Percentiles rank a stretch among this genome's conserved stretches.
Evolutionary conservation across 1,139 yeast genomes (phyloP).

Genomic region (Protomyces lactucae-debilis): DNA sequence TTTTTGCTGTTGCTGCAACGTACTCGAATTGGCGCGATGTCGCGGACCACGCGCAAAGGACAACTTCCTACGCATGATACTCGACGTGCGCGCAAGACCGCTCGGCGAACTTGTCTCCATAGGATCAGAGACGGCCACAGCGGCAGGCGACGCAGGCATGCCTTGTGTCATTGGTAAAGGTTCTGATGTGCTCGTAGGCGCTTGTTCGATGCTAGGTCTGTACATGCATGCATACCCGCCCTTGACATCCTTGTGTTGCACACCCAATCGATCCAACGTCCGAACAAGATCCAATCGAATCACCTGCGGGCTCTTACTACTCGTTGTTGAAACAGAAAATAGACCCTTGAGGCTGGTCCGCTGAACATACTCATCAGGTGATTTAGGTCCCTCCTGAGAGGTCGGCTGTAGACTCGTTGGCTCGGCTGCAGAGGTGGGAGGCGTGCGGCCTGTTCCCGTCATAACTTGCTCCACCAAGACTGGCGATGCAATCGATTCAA

Average conservation of each 20-base stretch:
- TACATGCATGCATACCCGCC: conserved; percentile 91
- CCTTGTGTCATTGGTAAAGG: background rate
- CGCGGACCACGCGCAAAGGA: conserved; percentile 24
- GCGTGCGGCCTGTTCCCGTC: background rate
- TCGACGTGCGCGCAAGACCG: conserved; percentile 13
- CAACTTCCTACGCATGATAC: conserved; percentile 7
- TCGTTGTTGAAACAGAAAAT: conserved; percentile 91
- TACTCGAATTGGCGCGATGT: background rate
- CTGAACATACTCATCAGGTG: conserved; percentile 17
- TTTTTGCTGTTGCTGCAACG: background rate
- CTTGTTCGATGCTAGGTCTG: conserved; percentile 43
- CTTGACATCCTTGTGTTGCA: conserved; percentile 79
- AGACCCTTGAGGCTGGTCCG: conserved; percentile 69
- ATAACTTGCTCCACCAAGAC: background rate
- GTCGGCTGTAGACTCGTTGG: background rate
- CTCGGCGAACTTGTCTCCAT: conserved; percentile 1
- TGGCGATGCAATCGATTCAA: background rate
- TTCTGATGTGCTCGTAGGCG: background rate
- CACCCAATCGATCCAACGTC: conserved; percentile 71
- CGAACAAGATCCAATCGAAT: conserved; percentile 80
- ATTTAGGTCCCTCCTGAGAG: background rate
- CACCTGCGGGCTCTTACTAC: conserved; percentile 84
- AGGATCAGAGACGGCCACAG: background rate
- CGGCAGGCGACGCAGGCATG: background rate
- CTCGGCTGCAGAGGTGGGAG: background rate